These are phyloP conservation scores for Populus nigra DNA, from an alignment of 345 rosid genomes.

Conservation along the genomic window DNA sequence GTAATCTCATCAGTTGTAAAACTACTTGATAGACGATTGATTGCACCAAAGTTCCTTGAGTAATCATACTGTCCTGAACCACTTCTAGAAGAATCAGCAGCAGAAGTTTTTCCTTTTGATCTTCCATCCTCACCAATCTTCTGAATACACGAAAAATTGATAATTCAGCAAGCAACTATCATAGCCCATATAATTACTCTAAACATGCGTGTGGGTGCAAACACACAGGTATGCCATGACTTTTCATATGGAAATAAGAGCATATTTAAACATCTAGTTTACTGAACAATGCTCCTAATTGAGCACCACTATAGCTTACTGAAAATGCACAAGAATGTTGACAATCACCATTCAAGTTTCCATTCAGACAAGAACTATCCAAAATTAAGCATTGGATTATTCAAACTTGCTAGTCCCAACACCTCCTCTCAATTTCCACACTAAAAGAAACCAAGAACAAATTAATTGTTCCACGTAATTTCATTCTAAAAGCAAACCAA, in stretches of 20 bases:
- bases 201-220: background rate
- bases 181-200: background rate
- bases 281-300: background rate
- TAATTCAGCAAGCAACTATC: background rate
- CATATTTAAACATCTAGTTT: background rate
- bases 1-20: conserved; percentile 37
- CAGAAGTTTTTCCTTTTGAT: conserved; percentile 19
- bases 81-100: conserved; percentile 16
- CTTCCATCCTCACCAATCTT: conserved; percentile 29
- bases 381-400: too few species aligned
- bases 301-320: background rate
- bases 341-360: background rate
- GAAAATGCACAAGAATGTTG: background rate
- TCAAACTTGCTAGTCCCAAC: background rate
- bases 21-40: conserved; percentile 41
- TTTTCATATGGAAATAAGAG: background rate
- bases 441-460: background rate
- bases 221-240: background rate
- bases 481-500: background rate
- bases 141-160: conserved; percentile 22
- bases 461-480: background rate
- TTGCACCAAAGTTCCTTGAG: conserved; percentile 35
- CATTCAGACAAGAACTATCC: background rate
- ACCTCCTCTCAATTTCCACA: background rate
- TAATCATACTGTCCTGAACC: conserved; percentile 35